phyloP scores from a whole-genome alignment of 768 basidiomycete species.

The Boletus huronensis region DNA sequence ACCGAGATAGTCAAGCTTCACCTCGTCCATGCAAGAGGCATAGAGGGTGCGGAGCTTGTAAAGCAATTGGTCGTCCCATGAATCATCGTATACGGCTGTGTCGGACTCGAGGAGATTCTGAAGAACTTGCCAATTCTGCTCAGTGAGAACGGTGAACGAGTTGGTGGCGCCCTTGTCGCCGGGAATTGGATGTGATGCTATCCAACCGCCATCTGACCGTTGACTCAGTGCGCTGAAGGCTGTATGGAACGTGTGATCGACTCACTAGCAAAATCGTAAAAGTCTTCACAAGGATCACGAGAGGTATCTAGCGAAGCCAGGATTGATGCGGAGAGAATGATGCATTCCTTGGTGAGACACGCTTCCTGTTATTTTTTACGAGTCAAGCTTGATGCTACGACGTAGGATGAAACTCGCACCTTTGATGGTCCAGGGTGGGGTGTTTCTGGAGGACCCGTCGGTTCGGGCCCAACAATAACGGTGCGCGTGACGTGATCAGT shows the following conservation, averaged over 20 bases:
- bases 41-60: conserved; percentile 72
- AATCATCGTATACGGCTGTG: conserved; percentile 34
- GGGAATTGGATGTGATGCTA: conserved; percentile 76
- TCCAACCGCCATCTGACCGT: conserved; percentile 80
- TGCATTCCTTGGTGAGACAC: conserved; percentile 78
- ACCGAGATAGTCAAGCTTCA: conserved; percentile 70
- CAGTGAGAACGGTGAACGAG: conserved; percentile 66
- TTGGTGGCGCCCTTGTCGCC: conserved; percentile 76
- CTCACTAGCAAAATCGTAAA: conserved; percentile 90
- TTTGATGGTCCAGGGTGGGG: conserved; percentile 60
- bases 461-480: conserved; percentile 39
- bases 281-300: conserved; percentile 93
- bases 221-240: conserved; percentile 1
- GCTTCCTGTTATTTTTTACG: conserved; percentile 40
- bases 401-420: conserved; percentile 30
- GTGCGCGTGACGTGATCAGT: conserved; percentile 38
- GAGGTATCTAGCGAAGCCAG: conserved; percentile 74
- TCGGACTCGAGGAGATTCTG: conserved; percentile 61
- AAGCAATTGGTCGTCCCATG: conserved; percentile 54
- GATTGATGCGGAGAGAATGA: conserved; percentile 78
- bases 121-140: conserved; percentile 77
- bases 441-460: conserved; percentile 40
- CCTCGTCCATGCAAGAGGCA: conserved; percentile 77
- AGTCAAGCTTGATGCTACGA: neutral
- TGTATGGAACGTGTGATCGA: conserved; percentile 18